phyloP scores from a whole-genome alignment of 2,329 filamentous ascomycete genomes.

The Aureobasidium lini region DNA sequence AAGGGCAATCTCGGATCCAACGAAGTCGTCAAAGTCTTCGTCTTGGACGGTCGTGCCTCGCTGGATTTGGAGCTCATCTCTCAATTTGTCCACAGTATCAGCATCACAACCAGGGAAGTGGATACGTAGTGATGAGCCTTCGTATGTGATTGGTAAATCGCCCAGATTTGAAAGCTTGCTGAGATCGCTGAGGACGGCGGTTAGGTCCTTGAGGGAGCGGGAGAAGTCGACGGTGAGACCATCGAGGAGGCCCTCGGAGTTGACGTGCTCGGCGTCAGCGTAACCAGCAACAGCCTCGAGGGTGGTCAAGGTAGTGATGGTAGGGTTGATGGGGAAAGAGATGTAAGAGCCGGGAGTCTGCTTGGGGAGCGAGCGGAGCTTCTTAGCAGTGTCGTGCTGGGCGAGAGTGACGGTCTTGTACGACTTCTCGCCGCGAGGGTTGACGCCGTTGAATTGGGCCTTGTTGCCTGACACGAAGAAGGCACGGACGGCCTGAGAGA shows the following conservation, averaged over 20 bases:
- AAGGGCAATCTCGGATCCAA: constrained; percentile 66
- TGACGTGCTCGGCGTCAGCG: constrained; percentile 43
- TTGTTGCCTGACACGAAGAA: constrained; percentile 90
- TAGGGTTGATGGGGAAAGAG: constrained; percentile 83
- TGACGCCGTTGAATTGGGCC: constrained; percentile 74
- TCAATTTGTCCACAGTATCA: constrained; percentile 71
- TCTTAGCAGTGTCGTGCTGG: constrained; percentile 64
- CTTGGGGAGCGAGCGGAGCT: constrained; percentile 53
- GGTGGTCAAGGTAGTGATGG: constrained; percentile 77
- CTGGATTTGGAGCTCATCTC: constrained; percentile 77
- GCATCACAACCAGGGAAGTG: constrained; percentile 88
- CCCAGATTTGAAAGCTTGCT: constrained; percentile 69
- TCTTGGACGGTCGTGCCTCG: constrained; percentile 76
- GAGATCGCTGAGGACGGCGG: constrained; percentile 71
- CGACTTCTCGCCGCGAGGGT: constrained; percentile 64
- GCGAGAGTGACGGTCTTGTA: constrained; percentile 70
- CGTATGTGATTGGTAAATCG: constrained; percentile 72
- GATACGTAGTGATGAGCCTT: constrained; percentile 64
- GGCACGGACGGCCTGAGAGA: constrained; percentile 85
- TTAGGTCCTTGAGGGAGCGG: constrained; percentile 74
- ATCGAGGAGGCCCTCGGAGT: constrained; percentile 77
- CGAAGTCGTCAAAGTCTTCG: constrained; percentile 59
- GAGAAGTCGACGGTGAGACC: constrained; percentile 82
- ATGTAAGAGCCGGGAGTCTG: constrained; percentile 68
- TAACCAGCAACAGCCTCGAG: constrained; percentile 53